Base-by-base conservation (phyloP, 78 protist genomes). In the Dictyostelium intermedium region DNA sequence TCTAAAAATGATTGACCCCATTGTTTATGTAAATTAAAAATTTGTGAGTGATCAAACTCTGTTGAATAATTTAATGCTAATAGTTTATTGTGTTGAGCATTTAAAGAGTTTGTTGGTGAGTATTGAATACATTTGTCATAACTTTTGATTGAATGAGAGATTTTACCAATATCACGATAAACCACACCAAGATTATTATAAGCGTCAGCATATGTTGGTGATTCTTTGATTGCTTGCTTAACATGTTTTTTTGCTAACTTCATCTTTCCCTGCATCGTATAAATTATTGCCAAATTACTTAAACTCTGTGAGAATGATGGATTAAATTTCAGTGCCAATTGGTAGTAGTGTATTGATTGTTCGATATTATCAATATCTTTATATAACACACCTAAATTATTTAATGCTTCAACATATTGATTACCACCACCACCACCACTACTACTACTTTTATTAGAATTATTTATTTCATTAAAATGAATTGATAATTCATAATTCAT, bases 341-440 rank as follows among this genome's bases (percentile, higher is more conserved):
- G 80, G 63, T 83, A 97, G 23, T 82, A 84, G 8, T 78, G n/a
- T 14, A 97, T n/a, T 16, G 98, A 97, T 23, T 53, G 70, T 9
- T 92, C 96, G 30, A 92, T 43, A 30, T 81, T 91, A 25, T 83
- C 63, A 13, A 53, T 2, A 18, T 80, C 85, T 74, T 93, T 82
- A 82, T 61, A 89, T 23, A 96, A 6, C 1, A 92, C 97, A 3
- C 97, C 98, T 39, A 96, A 56, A 95, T 97, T 97, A 93, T 95
- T 95, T 78, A 60, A 70, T 16, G 97, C 97, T 43, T 92, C 97
- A 23, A 93, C 70, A 91, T 63, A 63, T 63, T 63, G 73, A 10
- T 61, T 61, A 50, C 6, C 6, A n/a, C n/a, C 3, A 56, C 3
- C 18, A 56, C 18, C 16, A 60, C 1, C 11, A 63, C 11, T 63